A percentile compares a stretch with the other conserved stretches of the same genome.
Evolutionary conservation across 1,284 basidiomycete species (phyloP).

Genomic region (Marasmius oreades): DNA sequence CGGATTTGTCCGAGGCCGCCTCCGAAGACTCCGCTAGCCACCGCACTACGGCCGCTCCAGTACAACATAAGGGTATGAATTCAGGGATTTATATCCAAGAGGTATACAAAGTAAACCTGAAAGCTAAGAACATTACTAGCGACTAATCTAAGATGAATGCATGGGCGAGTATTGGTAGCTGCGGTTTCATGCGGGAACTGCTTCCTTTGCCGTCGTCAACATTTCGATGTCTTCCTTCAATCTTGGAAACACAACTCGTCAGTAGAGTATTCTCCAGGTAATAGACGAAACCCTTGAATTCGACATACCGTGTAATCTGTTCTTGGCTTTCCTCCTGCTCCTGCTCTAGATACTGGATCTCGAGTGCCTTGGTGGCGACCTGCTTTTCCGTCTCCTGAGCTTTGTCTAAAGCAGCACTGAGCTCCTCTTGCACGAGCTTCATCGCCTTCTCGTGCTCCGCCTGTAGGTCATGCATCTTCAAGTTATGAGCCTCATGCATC

Average conservation of each 20-base stretch:
- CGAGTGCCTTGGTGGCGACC: constrained; percentile 68
- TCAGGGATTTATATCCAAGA: constrained; percentile 11
- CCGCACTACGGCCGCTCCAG: neutral
- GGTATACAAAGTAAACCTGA: constrained; percentile 11
- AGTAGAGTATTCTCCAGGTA: constrained; percentile 33
- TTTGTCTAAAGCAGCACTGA: constrained; percentile 53
- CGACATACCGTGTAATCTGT: constrained; percentile 74
- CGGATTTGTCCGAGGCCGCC: constrained; percentile 21
- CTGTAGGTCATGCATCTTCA: constrained; percentile 75
- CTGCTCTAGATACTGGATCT: constrained; percentile 72
- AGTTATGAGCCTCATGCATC: constrained; percentile 77
- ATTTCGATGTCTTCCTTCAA: constrained; percentile 62
- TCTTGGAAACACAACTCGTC: constrained; percentile 37
- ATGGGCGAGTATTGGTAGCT: neutral
- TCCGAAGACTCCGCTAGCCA: neutral
- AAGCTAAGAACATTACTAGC: constrained; percentile 3
- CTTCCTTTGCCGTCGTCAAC: constrained; percentile 32
- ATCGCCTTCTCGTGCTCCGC: constrained; percentile 66
- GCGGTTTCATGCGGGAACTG: constrained; percentile 14
- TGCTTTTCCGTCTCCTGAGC: constrained; percentile 58
- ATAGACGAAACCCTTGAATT: constrained; percentile 46
- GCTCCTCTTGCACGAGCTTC: constrained; percentile 54
- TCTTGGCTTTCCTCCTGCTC: constrained; percentile 74
- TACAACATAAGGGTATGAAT: constrained; percentile 13
- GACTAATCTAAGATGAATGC: constrained; percentile 4